Conservation (phyloP, 768 basidiomycete species). For the Serendipita sp. region DNA sequence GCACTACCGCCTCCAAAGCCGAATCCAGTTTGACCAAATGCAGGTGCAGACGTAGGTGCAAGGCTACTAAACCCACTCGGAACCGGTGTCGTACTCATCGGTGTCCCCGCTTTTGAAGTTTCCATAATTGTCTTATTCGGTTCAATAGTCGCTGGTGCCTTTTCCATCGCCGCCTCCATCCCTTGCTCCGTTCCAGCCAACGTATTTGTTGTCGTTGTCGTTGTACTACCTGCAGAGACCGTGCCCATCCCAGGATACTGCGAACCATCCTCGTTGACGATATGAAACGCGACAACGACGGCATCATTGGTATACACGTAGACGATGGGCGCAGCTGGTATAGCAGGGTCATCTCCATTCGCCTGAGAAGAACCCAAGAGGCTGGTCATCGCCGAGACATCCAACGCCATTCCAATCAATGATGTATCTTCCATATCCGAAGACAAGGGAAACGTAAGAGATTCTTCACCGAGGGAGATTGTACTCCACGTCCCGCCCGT, state of each 20-base stretch:
- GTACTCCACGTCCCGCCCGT: slow-evolving; percentile 23
- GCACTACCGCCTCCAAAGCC: slow-evolving; percentile 8
- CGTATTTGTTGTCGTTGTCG: slow-evolving; percentile 9
- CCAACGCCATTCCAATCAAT: slow-evolving; percentile 45
- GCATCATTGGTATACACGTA: slow-evolving; percentile 70
- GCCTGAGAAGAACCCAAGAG: slow-evolving; percentile 22
- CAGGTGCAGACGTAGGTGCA: neutral
- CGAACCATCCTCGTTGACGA: slow-evolving; percentile 37
- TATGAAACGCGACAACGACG: slow-evolving; percentile 55
- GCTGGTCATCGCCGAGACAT: slow-evolving; percentile 37
- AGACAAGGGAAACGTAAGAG: slow-evolving; percentile 47
- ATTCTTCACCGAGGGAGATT: slow-evolving; percentile 33
- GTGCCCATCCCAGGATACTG: slow-evolving; percentile 43
- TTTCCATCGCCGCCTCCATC: slow-evolving; percentile 2
- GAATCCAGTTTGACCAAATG: slow-evolving; percentile 10
- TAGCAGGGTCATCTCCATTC: slow-evolving; percentile 28
- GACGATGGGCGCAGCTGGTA: slow-evolving; percentile 38
- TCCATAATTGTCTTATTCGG: slow-evolving; percentile 6
- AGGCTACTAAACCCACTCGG: neutral
- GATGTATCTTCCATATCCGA: slow-evolving; percentile 55
- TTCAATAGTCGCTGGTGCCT: neutral
- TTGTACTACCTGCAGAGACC: neutral
- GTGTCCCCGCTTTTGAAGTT: slow-evolving; percentile 10
- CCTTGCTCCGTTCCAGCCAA: neutral
- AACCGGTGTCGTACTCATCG: slow-evolving; percentile 2